phyloP scores from a whole-genome alignment of 2,329 filamentous ascomycete genomes.

The Paracoccidioides lutzii region DNA sequence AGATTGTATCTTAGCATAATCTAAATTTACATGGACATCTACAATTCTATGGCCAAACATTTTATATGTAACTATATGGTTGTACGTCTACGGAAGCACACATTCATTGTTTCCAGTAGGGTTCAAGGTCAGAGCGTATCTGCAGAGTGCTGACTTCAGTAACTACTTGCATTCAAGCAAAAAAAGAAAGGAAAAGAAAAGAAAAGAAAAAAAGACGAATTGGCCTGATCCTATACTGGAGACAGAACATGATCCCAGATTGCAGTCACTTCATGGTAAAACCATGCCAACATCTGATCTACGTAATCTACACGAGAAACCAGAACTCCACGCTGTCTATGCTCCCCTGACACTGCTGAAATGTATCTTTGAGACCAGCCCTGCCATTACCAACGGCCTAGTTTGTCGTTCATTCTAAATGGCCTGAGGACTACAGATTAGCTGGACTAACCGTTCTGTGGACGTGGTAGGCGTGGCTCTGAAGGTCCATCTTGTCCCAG shows the following conservation, averaged over 20 bases:
- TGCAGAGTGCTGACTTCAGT: neutral
- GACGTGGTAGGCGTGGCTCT: neutral
- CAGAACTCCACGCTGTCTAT: neutral
- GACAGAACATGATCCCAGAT: neutral
- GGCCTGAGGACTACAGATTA: neutral
- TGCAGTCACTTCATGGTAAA: neutral
- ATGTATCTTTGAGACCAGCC: neutral
- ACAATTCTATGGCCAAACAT: neutral
- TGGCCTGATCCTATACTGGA: neutral
- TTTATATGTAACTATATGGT: neutral
- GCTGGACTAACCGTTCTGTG: neutral
- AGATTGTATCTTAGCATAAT: neutral
- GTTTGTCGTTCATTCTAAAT: neutral
- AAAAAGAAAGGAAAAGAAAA: neutral
- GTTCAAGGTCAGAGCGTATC: neutral
- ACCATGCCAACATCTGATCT: neutral
- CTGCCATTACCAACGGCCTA: too few relatives aligned
- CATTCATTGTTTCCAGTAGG: neutral
- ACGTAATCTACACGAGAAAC: neutral
- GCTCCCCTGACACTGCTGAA: neutral
- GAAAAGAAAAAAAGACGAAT: neutral
- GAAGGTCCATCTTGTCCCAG: neutral
- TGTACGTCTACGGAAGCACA: neutral
- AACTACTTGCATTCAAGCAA: neutral
- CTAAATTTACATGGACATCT: neutral